Percentiles rank a stretch among this genome's conserved stretches.
These are phyloP conservation scores for Vitis amurensis DNA, from an alignment of 164 flowering plant species.

Conservation along the genomic window DNA sequence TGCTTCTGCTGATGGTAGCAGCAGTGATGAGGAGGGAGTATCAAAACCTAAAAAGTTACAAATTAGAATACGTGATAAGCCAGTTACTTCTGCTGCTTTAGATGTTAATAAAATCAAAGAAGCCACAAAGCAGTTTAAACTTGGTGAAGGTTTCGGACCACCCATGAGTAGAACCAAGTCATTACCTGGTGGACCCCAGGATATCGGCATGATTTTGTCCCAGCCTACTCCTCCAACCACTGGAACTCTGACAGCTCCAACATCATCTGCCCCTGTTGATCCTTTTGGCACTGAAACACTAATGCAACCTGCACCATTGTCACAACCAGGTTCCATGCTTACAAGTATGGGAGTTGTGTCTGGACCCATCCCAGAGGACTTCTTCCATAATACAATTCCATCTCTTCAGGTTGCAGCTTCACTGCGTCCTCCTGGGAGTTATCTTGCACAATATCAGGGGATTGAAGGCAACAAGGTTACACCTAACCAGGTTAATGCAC, in stretches of 20 bases:
- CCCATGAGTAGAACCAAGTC: constrained; percentile 76
- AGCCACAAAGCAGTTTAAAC: constrained; percentile 87
- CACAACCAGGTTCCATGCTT: constrained; percentile 38
- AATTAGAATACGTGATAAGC: constrained; percentile 90
- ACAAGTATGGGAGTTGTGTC: constrained; percentile 57
- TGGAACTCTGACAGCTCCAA: constrained; percentile 27
- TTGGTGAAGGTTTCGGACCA: constrained; percentile 75
- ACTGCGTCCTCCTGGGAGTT: constrained; percentile 74
- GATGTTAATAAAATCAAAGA: constrained; percentile 96
- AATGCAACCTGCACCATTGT: constrained; percentile 39
- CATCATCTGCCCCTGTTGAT: constrained; percentile 52
- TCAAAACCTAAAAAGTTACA: constrained; percentile 72
- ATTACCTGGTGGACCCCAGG: constrained; percentile 60
- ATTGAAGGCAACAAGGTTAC: constrained; percentile 30
- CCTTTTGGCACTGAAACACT: constrained; percentile 60
- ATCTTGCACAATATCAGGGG: constrained; percentile 48
- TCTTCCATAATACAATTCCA: constrained; percentile 91
- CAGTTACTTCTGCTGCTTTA: constrained; percentile 66
- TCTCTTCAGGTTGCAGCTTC: constrained; percentile 87
- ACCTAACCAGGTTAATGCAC: constrained; percentile 36
- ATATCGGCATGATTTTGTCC: constrained; percentile 45
- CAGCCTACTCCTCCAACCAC: constrained; percentile 44
- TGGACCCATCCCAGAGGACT: constrained; percentile 96
- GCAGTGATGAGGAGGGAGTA: constrained; percentile 87
- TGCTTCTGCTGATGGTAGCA: constrained; percentile 72